phyloP scores from a whole-genome alignment of 2,329 filamentous ascomycete species.

The Sporothrix variecibatus region DNA sequence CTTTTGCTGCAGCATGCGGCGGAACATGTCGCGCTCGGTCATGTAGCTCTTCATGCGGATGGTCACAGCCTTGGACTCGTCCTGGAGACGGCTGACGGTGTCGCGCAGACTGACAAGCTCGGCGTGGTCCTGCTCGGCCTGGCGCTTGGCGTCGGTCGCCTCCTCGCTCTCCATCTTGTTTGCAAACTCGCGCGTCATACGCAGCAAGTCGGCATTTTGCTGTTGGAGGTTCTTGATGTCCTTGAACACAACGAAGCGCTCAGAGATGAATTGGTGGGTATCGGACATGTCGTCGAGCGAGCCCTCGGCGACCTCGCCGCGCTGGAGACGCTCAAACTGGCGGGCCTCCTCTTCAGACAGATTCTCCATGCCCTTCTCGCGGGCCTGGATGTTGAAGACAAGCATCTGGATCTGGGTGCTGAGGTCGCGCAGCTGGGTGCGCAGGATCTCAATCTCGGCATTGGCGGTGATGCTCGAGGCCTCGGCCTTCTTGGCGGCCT shows the following conservation, averaged over 20 bases:
- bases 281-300: constrained; percentile 74
- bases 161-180: constrained; percentile 91
- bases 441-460: constrained; percentile 74
- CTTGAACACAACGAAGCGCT: constrained; percentile 87
- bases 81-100: constrained; percentile 56
- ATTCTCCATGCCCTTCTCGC: constrained; percentile 74
- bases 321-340: constrained; percentile 75
- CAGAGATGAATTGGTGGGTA: constrained; percentile 85
- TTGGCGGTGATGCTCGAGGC: constrained; percentile 65
- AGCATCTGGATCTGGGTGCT: constrained; percentile 89
- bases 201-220: constrained; percentile 82
- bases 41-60: constrained; percentile 90
- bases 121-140: constrained; percentile 65
- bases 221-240: constrained; percentile 80
- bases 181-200: constrained; percentile 79
- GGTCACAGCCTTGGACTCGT: constrained; percentile 80
- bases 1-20: constrained; percentile 82
- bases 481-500: constrained; percentile 76
- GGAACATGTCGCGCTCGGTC: constrained; percentile 96
- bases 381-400: constrained; percentile 80
- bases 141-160: constrained; percentile 66
- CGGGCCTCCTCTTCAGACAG: constrained; percentile 71
- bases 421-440: constrained; percentile 84
- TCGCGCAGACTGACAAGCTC: constrained; percentile 63
- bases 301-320: constrained; percentile 72